These are phyloP conservation scores for Ascochyta koolunga DNA, from an alignment of 2,329 filamentous ascomycete genomes.

Conservation along the genomic window DNA sequence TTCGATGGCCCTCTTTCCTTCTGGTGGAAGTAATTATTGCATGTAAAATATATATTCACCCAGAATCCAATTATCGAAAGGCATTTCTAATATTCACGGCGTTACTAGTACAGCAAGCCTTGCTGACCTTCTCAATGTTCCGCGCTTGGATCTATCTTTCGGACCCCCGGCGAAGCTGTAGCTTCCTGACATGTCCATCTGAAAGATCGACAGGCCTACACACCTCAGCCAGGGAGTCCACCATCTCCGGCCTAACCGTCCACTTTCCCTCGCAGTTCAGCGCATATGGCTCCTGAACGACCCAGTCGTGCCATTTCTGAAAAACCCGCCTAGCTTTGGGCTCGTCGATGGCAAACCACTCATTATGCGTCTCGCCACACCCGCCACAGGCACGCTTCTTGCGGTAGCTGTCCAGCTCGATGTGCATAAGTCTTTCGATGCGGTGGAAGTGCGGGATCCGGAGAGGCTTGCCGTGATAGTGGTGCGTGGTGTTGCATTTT, in stretches of 20 bases:
- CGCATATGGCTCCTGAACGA: slow-evolving; percentile 15
- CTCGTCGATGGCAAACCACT: slow-evolving; percentile 80
- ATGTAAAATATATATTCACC: too few relatives aligned
- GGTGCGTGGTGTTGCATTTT: slow-evolving; percentile 12
- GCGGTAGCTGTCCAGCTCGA: slow-evolving; percentile 69
- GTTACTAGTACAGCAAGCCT: too few relatives aligned
- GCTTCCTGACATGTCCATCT: neutral
- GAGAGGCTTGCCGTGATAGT: slow-evolving; percentile 41
- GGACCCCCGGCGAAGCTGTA: too few relatives aligned
- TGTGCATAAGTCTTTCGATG: slow-evolving; percentile 83
- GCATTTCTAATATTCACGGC: too few relatives aligned
- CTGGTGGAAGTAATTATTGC: too few relatives aligned
- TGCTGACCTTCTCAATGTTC: too few relatives aligned
- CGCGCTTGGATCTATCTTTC: too few relatives aligned
- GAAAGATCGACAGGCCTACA: neutral
- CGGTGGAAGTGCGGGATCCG: slow-evolving; percentile 82
- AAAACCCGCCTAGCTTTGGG: slow-evolving; percentile 13
- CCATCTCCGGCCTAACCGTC: slow-evolving; percentile 10
- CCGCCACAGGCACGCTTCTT: slow-evolving; percentile 67
- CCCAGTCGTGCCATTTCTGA: slow-evolving; percentile 24
- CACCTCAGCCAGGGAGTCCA: neutral
- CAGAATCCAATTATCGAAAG: too few relatives aligned
- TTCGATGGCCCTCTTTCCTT: too few relatives aligned
- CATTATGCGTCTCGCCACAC: slow-evolving; percentile 80
- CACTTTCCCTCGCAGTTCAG: slow-evolving; percentile 3